Base-by-base conservation (phyloP, 1,284 basidiomycete species). In the Marasmius tenuissimus region DNA sequence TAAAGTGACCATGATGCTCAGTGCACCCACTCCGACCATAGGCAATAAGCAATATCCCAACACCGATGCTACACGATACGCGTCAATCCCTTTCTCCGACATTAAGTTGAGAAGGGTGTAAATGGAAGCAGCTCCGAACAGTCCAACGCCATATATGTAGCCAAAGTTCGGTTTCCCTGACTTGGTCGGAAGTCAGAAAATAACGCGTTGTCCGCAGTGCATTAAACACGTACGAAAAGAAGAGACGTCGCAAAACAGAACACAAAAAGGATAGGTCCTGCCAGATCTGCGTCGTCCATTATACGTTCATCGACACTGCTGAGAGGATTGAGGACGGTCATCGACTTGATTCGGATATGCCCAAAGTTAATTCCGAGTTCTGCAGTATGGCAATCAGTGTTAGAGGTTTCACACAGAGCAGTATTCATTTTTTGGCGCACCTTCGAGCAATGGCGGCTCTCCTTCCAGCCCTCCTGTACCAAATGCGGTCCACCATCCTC, bases 221-320 rank as follows among this genome's bases (percentile, higher is more conserved):
- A 1, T 4, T 12, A 14, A 8, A 27, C 3, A 87, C 94, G 71
- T 66, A 97, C 96, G 65, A 98, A 86, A 53, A 98, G 84, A 5
- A 98, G 83, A 71, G 93, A 94, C 56, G 91, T 91, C 14, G 91
- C 97, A 75, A 99, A 98, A 70, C 94, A 94, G 72, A 94, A 93
- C 72, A 91, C 91, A 78, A 98, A 98, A 12, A 98, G 86, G 50
- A 99, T 85, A 6, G 97, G 97, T 0, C 97, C 97, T 9, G 97
- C 96, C 34, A 99, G 84, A 77, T 99, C 97, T 47, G 97, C 96
- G 72, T 99, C 97, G 76, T 99, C 97, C 97, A 99, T 99, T 69
- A 99, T 98, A 69, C 88, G 92, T 64, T 93, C 92, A 69, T 99
- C 93, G 61, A 98, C 89, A 62, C 83, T 83, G 65, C 88, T 86